Evolutionary conservation across 1,284 basidiomycete genomes (phyloP), one percentile per base, ranked within the genome.

Genomic region (Abortiporus biennis): DNA sequence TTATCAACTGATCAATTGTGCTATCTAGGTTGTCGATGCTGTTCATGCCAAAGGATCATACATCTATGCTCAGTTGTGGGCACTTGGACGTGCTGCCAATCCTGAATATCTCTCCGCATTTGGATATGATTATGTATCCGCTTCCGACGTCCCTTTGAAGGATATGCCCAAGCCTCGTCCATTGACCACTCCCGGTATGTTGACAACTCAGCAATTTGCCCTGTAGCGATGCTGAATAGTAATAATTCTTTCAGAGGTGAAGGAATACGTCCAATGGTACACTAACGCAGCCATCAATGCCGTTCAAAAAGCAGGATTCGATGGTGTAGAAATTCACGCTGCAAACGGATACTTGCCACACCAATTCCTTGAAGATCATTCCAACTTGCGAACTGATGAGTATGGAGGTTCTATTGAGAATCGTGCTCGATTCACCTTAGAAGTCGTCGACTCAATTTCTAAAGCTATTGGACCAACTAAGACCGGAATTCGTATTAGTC

Each of bases 341-440:
- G 56, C 63, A 6, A 60, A 64, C 36, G 66, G 66, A 1, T 64
- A 61, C 42, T 53, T 68, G 2, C 20, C 62, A 12, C 65, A 69
- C 45, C 63, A 68, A 48, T 69, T 67, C 53, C 23, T 63, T 15
- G 59, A 66, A 24, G 55, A 60, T 38, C 47, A 50, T 0, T 46
- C 63, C 36, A 79, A 79, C 61, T 58, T 68, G 21, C 68, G 77
- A 23, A 72, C 69, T 12, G 78, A 80, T 56, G 58, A 65, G 29
- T 80, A 76, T 53, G 77, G 77, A 11, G 77, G 76, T 5, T 62
- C 62, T 3, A 41, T 73, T n/a, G 70, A 74, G 53, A 76, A 76
- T 52, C 63, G 77, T 21, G 49, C 60, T 2, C 58, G 69, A 12
- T 78, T 80, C 42, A 47, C 62, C 2, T 58, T 74, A 48, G 62